These are phyloP conservation scores for Papilionanthe hybrid DNA, from an alignment of 116 monocot species.

Conservation along the genomic window DNA sequence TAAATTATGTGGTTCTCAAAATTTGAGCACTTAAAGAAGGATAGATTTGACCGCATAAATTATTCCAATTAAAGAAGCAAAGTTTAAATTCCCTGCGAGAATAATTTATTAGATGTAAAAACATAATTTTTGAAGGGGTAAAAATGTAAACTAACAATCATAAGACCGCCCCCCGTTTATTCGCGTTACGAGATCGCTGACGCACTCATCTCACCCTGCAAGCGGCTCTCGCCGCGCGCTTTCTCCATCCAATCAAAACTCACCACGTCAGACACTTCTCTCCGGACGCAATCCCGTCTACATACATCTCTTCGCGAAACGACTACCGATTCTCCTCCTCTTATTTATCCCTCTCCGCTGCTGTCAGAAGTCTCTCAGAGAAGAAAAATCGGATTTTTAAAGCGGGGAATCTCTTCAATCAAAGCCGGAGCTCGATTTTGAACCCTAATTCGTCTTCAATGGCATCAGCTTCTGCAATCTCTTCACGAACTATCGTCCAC, in stretches of 20 bases:
- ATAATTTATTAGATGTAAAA: too few relatives aligned
- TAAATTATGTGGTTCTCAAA: too few relatives aligned
- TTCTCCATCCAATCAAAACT: not conserved
- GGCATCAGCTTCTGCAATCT: constrained; percentile 18
- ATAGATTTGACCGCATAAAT: too few relatives aligned
- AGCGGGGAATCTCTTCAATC: not conserved
- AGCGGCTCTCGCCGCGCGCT: not conserved
- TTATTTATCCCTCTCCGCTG: constrained; percentile 7
- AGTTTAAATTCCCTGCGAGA: too few relatives aligned
- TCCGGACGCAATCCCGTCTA: constrained; percentile 29
- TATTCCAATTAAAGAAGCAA: too few relatives aligned
- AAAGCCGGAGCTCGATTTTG: not conserved
- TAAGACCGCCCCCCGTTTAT: too few relatives aligned
- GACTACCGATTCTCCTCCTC: not conserved
- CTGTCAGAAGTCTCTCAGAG: not conserved
- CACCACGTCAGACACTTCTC: constrained; percentile 10
- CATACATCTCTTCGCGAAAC: constrained; percentile 32
- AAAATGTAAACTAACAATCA: too few relatives aligned
- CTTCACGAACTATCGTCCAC: constrained; percentile 23
- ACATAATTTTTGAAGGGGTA: too few relatives aligned
- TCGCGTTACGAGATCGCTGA: not conserved
- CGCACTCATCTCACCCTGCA: not conserved
- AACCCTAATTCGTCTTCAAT: constrained; percentile 6
- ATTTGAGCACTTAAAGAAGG: too few relatives aligned
- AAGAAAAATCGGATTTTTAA: not conserved